Evolutionary conservation across 192 early-diverging fungal species (phyloP), one percentile per base, ranked within the genome.

Genomic region (Chytriomyces sp.): DNA sequence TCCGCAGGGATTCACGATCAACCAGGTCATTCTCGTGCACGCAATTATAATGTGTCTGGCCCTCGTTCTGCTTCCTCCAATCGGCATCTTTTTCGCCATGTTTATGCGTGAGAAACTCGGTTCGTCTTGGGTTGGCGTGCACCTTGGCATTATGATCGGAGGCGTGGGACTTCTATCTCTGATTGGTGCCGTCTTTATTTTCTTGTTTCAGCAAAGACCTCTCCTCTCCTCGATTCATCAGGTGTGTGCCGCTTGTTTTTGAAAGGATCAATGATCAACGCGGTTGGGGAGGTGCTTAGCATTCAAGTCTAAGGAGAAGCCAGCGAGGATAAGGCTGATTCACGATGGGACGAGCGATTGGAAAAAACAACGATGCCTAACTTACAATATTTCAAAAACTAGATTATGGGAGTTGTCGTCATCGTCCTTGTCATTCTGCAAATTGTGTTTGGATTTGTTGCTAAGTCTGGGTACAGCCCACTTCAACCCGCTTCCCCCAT

Each of bases 21-120:
- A 5, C 62, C 39, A n/a, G 36, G 14, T 64, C 4, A 32, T 30
- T 41, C 44, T 49, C 10, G 31, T 37, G 19, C 62, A 64, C 28
- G 62, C 31, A 5, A 37, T 37, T 14, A 0, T 64, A 17, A 64
- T 64, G 62, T 28, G 10, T 12, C 10, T 64, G 5, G 39, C 62
- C 10, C 49, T 64, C 5, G 62, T 64, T 4, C 19, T n/a, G 17
- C 39, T 64, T 5, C 62, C 62, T 5, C 44, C 62, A 4, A 5
- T 52, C 39, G 62, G 10, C 22, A 44, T 44, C 19, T 64, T 64
- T 64, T 37, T 64, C 12, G 62, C 62, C 14, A 64, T 64, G 62
- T 64, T 64, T 30, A 28, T 64, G 62, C 17, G 62, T 5, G 62
- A 64, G 28, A 64, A 64, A 40, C 26, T 64, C 6, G 5, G 39